Conservation (phyloP, 2,329 filamentous ascomycete species). For the Trichoderma brevicompactum region DNA sequence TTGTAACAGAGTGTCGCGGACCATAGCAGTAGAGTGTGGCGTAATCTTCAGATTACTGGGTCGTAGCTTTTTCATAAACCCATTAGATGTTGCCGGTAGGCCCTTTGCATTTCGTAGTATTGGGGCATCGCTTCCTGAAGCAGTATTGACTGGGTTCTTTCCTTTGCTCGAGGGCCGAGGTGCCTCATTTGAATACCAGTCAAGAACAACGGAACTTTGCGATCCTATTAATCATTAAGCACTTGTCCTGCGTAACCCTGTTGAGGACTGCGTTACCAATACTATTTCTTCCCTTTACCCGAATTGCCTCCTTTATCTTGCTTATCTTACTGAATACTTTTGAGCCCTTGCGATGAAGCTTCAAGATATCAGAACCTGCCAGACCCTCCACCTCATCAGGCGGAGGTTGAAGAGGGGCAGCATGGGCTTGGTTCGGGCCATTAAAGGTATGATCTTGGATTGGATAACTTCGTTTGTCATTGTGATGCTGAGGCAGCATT, state of each 20-base stretch:
- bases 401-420: slow-evolving; percentile 22
- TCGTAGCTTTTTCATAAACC: slow-evolving; percentile 37
- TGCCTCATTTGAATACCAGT: slow-evolving; percentile 26
- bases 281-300: slow-evolving; percentile 35
- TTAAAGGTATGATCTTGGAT: slow-evolving; percentile 32
- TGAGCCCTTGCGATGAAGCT: slow-evolving; percentile 37
- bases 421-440: slow-evolving; percentile 29
- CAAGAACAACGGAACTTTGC: slow-evolving; percentile 32
- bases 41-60: slow-evolving; percentile 35
- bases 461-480: slow-evolving; percentile 38
- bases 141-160: slow-evolving; percentile 21
- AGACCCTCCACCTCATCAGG: slow-evolving; percentile 26
- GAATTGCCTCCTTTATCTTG: slow-evolving; percentile 39
- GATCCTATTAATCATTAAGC: slow-evolving; percentile 32
- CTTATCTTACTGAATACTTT: slow-evolving; percentile 31
- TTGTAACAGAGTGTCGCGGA: slow-evolving; percentile 33
- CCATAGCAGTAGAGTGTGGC: slow-evolving; percentile 40
- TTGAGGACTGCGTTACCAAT: slow-evolving; percentile 31
- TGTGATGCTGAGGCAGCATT: slow-evolving; percentile 39
- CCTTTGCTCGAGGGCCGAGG: slow-evolving; percentile 23
- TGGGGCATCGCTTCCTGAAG: background rate
- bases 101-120: slow-evolving; percentile 31
- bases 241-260: background rate
- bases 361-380: slow-evolving; percentile 31
- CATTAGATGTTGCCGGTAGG: slow-evolving; percentile 33